Percentiles rank a stretch among this genome's conserved stretches.
These are phyloP conservation scores for Escovopsis sp. DNA, from an alignment of 2,329 filamentous ascomycete species.

Conservation along the genomic window DNA sequence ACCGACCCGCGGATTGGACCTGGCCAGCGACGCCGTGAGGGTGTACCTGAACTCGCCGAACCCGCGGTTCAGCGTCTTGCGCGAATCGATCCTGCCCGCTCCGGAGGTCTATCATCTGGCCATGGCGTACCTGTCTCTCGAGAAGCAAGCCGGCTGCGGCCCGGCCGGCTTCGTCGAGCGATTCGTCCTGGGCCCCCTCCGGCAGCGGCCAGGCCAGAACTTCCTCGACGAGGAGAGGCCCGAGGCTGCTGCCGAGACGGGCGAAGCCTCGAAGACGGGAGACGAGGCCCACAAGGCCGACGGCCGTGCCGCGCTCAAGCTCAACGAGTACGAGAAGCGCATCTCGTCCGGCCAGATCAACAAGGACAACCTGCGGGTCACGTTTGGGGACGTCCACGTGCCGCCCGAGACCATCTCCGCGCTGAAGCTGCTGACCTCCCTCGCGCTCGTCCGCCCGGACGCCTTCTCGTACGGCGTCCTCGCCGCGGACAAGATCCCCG, in stretches of 20 bases:
- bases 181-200: slow-evolving; percentile 18
- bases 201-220: slow-evolving; percentile 17
- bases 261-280: slow-evolving; percentile 15
- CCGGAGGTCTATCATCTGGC: slow-evolving; percentile 27
- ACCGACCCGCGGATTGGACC: slow-evolving; percentile 2
- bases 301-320: slow-evolving; percentile 23
- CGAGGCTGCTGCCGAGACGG: slow-evolving; percentile 10
- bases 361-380: slow-evolving; percentile 66
- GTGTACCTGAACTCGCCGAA: slow-evolving; percentile 14
- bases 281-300: slow-evolving; percentile 16
- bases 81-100: slow-evolving; percentile 21
- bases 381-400: slow-evolving; percentile 77
- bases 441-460: slow-evolving; percentile 77
- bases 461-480: slow-evolving; percentile 95
- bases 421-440: slow-evolving; percentile 73
- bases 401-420: slow-evolving; percentile 72
- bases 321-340: slow-evolving; percentile 68
- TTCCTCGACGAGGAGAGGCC: slow-evolving; percentile 16
- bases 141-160: slow-evolving; percentile 10
- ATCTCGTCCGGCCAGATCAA: slow-evolving; percentile 72
- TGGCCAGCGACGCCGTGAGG: slow-evolving; percentile 13
- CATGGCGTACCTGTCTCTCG: slow-evolving; percentile 15
- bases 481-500: slow-evolving; percentile 79
- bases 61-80: slow-evolving; percentile 15
- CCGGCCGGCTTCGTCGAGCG: slow-evolving; percentile 17